Evolutionary conservation across 2,329 filamentous ascomycete species (phyloP).

Genomic region (Cladobotryum mycophilum): DNA sequence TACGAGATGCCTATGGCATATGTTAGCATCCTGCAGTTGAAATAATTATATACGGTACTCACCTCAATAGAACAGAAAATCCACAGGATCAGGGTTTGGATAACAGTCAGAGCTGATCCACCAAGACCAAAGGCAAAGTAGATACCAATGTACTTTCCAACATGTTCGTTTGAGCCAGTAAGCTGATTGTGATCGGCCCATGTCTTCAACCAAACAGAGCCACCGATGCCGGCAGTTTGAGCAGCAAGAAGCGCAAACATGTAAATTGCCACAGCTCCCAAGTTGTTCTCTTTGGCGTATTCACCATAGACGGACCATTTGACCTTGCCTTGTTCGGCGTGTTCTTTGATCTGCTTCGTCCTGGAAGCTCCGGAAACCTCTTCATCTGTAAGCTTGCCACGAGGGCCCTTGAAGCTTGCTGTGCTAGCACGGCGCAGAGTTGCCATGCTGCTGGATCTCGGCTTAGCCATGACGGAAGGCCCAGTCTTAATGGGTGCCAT

Average conservation of each 20-base stretch:
- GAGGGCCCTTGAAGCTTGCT: conserved; percentile 79
- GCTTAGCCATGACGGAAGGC: conserved; percentile 43
- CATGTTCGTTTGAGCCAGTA: conserved; percentile 61
- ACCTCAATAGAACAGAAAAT: conserved; percentile 97
- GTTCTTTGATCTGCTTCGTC: conserved; percentile 82
- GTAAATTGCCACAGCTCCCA: conserved; percentile 77
- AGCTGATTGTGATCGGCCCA: conserved; percentile 79
- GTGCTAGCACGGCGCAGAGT: conserved; percentile 87
- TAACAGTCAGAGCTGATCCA: conserved; percentile 73
- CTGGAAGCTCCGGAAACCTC: conserved; percentile 66
- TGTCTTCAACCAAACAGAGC: conserved; percentile 86
- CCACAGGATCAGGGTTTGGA: conserved; percentile 94
- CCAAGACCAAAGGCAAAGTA: conserved; percentile 95
- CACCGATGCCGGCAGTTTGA: conserved; percentile 76
- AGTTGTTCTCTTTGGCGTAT: conserved; percentile 91
- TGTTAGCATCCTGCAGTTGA: no score
- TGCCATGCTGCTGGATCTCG: conserved; percentile 61
- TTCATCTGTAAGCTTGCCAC: conserved; percentile 79
- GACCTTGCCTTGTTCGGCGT: conserved; percentile 89
- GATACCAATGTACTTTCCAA: conserved; percentile 87
- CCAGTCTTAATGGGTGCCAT: conserved; percentile 66
- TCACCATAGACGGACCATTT: conserved; percentile 91
- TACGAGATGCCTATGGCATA: conserved; percentile 62
- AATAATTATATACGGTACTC: no score
- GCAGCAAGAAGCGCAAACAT: conserved; percentile 68